Conservation (phyloP, 371 early-diverging fungal species). For the Thermomucor indicae-seudaticae region DNA sequence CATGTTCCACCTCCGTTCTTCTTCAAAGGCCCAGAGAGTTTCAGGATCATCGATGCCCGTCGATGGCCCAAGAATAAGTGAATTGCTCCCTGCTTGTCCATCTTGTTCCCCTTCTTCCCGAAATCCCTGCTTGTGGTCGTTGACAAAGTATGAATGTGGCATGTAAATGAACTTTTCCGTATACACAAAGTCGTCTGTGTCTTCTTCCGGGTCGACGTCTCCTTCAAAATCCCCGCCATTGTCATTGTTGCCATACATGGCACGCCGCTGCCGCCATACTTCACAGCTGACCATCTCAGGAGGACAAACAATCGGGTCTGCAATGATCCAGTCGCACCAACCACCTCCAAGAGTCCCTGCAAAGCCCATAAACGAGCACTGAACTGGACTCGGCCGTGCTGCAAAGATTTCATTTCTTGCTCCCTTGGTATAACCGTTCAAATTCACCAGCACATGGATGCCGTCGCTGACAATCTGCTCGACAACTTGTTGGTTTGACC, state of each 20-base stretch:
- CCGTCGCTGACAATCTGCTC: slow-evolving; percentile 71
- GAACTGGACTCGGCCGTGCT: slow-evolving; percentile 85
- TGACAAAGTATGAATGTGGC: slow-evolving; percentile 91
- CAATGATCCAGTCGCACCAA: slow-evolving; percentile 91
- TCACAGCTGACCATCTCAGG: slow-evolving; percentile 78
- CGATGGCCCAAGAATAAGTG: slow-evolving; percentile 2
- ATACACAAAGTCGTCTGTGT: slow-evolving; percentile 68
- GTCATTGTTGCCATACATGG: neutral
- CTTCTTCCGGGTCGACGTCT: slow-evolving; percentile 75
- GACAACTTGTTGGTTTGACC: slow-evolving; percentile 76
- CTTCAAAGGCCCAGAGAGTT: slow-evolving; percentile 71
- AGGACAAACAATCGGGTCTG: slow-evolving; percentile 86
- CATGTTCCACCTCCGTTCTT: slow-evolving; percentile 81
- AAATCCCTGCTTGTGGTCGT: slow-evolving; percentile 92
- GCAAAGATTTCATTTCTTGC: slow-evolving; percentile 94
- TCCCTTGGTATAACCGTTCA: slow-evolving; percentile 94
- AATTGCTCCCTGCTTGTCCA: slow-evolving; percentile 7
- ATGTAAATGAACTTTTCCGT: slow-evolving; percentile 89
- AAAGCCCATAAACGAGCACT: slow-evolving; percentile 91
- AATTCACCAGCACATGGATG: slow-evolving; percentile 84
- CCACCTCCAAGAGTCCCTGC: slow-evolving; percentile 88
- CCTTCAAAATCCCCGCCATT: slow-evolving; percentile 54
- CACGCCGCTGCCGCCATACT: slow-evolving; percentile 47
- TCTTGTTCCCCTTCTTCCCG: slow-evolving; percentile 56
- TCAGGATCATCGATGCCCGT: slow-evolving; percentile 34